These are phyloP conservation scores for Geotrichum ghanense DNA, from an alignment of 805 yeast genomes.

Conservation along the genomic window DNA sequence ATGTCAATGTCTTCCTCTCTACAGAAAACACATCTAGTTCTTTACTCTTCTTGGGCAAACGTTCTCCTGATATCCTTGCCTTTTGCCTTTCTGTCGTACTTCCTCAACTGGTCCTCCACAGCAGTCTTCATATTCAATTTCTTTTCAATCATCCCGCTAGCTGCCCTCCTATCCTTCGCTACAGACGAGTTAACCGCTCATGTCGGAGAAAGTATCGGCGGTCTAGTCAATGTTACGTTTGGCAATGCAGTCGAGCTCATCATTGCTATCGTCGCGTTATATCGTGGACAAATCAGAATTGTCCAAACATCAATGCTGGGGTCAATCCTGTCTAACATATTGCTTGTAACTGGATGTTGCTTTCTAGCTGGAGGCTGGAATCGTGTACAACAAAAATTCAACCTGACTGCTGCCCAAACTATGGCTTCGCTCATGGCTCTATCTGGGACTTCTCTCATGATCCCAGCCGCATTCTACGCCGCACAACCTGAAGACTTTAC, in stretches of 20 bases:
- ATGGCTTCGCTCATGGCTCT: constrained; percentile 91
- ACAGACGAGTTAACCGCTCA: constrained; percentile 85
- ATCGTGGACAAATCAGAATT: constrained; percentile 76
- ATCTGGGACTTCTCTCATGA: constrained; percentile 75
- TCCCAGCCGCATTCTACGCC: constrained; percentile 95
- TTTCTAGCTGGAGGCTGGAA: constrained; percentile 90
- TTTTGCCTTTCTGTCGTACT: constrained; percentile 65
- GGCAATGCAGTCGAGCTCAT: constrained; percentile 97
- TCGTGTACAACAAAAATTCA: constrained; percentile 75
- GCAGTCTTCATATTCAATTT: constrained; percentile 65
- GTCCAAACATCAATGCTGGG: constrained; percentile 98
- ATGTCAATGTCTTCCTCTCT: background rate
- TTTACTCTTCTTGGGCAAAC: constrained; percentile 28
- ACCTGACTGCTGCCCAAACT: constrained; percentile 95
- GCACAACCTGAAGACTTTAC: constrained; percentile 40
- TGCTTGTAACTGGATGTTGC: constrained; percentile 91
- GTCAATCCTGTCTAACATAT: constrained; percentile 74
- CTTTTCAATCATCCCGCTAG: constrained; percentile 83
- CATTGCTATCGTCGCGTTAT: constrained; percentile 82
- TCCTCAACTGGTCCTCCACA: constrained; percentile 40
- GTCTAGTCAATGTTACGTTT: constrained; percentile 88
- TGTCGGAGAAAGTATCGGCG: constrained; percentile 89
- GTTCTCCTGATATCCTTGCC: constrained; percentile 74
- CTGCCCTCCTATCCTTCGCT: constrained; percentile 80
- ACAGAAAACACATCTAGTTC: background rate